Evolutionary conservation across 495 filamentous ascomycete species (phyloP), one percentile per base, ranked within the genome.

Genomic region (Penicillium coprophilum): DNA sequence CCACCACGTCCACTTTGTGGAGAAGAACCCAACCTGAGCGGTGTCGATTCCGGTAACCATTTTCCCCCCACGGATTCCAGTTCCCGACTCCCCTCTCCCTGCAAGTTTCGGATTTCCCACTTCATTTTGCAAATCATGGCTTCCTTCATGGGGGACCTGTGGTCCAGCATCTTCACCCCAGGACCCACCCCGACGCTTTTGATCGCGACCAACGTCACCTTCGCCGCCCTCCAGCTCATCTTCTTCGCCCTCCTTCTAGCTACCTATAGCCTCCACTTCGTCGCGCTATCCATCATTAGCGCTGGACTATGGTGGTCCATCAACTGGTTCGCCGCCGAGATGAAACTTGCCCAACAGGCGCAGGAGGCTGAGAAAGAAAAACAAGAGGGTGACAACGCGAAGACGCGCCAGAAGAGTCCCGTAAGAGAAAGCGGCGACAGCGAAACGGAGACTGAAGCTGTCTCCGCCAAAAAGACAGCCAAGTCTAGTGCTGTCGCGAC

Each of bases 311-410:
- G 94, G 94, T 88, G 81, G 71, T 83, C 86, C 20, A 96, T 98
- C 72, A 96, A 96, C 74, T 98, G 94, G 94, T 98, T 98, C 65
- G 90, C 91, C 39, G 68, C 70, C 21, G 94, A 98, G 77, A 77
- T 98, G 32, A 79, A 77, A 49, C 73, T 74, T 10, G 85, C 85
- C 15, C 66, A 69, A 40, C 85, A 89, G 63, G 75, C 71, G 20
- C 77, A 78, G 51, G 82, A 92, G 67, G 70, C 76, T 71, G 66
- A 69, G 67, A 63, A 73, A 56, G 62, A 69, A 64, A 66, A 71
- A 60, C 63, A 69, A 32, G 67, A 53, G 59, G 50, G 57, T 56
- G 71, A 60, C 27, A 44, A 59, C 47, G 63, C 20, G 10, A 36
- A 41, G 13, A 52, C 73, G 27, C 28, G 66, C 58, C 68, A 71